These are phyloP conservation scores for Ceratocystis eucalypticola DNA, from an alignment of 2,329 filamentous ascomycete species.

Conservation along the genomic window DNA sequence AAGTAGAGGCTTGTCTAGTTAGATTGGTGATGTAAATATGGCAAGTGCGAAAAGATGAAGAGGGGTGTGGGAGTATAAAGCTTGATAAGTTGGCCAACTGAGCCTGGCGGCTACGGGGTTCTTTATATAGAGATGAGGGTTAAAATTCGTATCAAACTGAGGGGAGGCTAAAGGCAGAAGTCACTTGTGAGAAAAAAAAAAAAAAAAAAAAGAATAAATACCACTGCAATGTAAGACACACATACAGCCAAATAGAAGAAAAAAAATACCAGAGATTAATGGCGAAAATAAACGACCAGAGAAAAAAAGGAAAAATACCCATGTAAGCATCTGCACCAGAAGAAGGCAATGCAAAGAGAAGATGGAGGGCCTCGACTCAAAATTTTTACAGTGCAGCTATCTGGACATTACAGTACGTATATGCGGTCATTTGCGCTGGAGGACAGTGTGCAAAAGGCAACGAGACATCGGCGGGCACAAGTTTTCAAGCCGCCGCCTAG, in stretches of 20 bases:
- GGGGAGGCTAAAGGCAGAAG: neutral
- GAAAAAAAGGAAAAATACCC: too few species aligned
- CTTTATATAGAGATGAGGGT: neutral
- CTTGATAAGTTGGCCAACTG: neutral
- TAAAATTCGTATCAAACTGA: neutral
- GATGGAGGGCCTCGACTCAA: too few species aligned
- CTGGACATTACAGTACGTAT: too few species aligned
- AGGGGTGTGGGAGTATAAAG: neutral
- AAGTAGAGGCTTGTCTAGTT: neutral
- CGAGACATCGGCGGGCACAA: too few species aligned
- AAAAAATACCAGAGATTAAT: neutral
- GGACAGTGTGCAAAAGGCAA: too few species aligned
- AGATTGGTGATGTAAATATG: neutral
- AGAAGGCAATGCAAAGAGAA: too few species aligned
- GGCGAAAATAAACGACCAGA: too few species aligned
- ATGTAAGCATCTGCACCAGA: too few species aligned
- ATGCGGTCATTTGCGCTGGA: too few species aligned
- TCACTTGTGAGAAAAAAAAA: neutral
- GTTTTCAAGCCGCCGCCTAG: neutral
- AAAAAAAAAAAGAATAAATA: neutral
- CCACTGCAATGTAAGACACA: too few species aligned
- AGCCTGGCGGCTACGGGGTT: slow-evolving; percentile 3
- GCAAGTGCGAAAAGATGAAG: neutral
- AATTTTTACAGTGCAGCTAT: too few species aligned
- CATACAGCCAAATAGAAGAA: neutral